These are phyloP conservation scores for Hansenula sp. DNA, from an alignment of 1,139 yeast genomes.

Conservation along the genomic window DNA sequence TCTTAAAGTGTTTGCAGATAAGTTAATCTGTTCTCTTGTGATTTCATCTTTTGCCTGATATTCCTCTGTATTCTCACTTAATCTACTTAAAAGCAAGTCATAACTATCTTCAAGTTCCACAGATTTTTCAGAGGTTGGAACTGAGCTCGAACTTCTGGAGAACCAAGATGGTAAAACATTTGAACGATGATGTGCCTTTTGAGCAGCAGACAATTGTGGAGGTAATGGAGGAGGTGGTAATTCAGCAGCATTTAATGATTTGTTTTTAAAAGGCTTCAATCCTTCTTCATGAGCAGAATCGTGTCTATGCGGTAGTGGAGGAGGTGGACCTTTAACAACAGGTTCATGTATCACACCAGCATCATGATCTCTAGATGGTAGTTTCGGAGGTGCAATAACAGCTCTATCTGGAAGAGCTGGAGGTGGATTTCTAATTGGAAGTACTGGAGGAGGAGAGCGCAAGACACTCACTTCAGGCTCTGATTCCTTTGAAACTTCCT, in stretches of 20 bases:
- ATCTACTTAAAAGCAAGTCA: slow-evolving; percentile 37
- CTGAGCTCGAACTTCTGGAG: slow-evolving; percentile 5
- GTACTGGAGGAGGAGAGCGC: slow-evolving; percentile 6
- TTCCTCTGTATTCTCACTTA: slow-evolving; percentile 32
- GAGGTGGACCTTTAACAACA: not conserved
- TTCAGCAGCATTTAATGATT: slow-evolving; percentile 9
- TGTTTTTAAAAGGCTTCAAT: slow-evolving; percentile 6
- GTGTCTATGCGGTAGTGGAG: slow-evolving; percentile 10
- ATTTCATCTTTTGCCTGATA: slow-evolving; percentile 27
- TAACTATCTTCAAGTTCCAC: slow-evolving; percentile 30
- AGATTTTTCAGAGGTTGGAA: slow-evolving; percentile 12
- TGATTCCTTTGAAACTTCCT: slow-evolving; percentile 5
- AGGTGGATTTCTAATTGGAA: slow-evolving; percentile 10
- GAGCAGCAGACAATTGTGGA: slow-evolving; percentile 19
- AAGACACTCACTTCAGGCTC: slow-evolving; percentile 1
- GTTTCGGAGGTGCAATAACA: slow-evolving; percentile 25
- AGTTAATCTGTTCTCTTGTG: slow-evolving; percentile 44
- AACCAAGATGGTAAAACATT: slow-evolving; percentile 18
- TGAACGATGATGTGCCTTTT: slow-evolving; percentile 15
- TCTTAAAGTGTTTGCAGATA: slow-evolving; percentile 60
- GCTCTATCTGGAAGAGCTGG: slow-evolving; percentile 9
- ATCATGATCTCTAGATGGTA: slow-evolving; percentile 19
- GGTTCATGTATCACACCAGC: slow-evolving; percentile 6
- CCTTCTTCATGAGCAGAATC: not conserved
- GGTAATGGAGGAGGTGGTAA: slow-evolving; percentile 23